Evolutionary conservation across 208 protist species (phyloP).

Genomic region (Acanthamoeba lenticulata): DNA sequence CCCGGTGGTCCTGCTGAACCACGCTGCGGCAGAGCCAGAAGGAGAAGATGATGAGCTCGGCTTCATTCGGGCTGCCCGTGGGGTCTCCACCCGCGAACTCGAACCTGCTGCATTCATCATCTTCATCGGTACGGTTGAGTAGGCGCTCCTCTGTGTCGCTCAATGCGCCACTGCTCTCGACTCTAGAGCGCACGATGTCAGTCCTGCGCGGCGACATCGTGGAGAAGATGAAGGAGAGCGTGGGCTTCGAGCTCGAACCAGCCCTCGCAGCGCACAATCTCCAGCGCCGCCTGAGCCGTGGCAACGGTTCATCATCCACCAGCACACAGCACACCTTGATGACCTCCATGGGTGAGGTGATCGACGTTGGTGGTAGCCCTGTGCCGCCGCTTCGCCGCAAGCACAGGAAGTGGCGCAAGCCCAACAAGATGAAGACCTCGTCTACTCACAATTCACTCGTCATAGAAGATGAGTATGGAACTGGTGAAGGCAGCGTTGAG

Average conservation of each 20-base stretch:
- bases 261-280: slow-evolving; percentile 11
- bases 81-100: neutral
- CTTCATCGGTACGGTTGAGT: neutral
- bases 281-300: neutral
- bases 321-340: neutral
- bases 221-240: neutral
- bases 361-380: neutral
- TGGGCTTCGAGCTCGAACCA: neutral
- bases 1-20: neutral
- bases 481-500: neutral
- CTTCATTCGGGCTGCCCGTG: neutral
- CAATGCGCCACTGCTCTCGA: neutral
- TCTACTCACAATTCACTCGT: no score
- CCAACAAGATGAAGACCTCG: neutral
- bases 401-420: slow-evolving; percentile 16
- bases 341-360: neutral
- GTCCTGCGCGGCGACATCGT: neutral
- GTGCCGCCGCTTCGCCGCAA: neutral
- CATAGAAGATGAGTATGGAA: neutral
- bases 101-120: neutral
- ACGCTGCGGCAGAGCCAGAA: neutral
- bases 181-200: neutral
- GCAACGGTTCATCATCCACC: neutral
- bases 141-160: neutral
- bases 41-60: neutral